phyloP scores from a whole-genome alignment of 768 basidiomycete genomes.

The Podaxis sp. region DNA sequence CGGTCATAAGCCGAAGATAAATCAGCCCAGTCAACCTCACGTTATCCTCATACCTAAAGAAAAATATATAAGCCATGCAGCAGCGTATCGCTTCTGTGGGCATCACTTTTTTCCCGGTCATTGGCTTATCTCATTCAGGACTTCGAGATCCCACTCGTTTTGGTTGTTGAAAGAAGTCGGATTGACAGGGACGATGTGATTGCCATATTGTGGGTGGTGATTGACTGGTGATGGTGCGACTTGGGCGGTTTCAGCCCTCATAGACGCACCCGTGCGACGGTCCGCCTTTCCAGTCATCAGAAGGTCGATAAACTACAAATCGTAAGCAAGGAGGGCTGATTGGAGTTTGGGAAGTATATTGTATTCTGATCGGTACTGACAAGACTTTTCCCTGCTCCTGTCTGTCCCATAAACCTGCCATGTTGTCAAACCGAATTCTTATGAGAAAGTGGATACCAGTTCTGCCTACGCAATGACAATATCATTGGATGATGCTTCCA shows the following conservation, averaged over 20 bases:
- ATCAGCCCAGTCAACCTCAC: conserved; percentile 9
- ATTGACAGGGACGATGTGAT: conserved; percentile 2
- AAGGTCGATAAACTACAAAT: neutral
- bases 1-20: conserved; percentile 49
- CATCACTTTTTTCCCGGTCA: neutral
- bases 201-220: neutral
- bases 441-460: neutral
- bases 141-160: neutral
- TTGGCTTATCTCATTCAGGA: neutral
- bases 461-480: neutral
- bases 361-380: neutral
- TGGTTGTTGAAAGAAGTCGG: conserved; percentile 3
- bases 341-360: neutral
- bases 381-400: conserved; percentile 3
- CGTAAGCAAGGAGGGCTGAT: too few relatives aligned
- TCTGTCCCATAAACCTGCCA: neutral
- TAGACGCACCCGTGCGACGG: neutral
- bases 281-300: neutral
- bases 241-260: neutral
- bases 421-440: neutral
- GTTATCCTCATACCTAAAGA: conserved; percentile 6
- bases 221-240: neutral
- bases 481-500: neutral
- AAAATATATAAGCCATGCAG: neutral
- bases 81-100: neutral